Conservation (phyloP, 768 basidiomycete species). For the Macrolepiota albuminosa region DNA sequence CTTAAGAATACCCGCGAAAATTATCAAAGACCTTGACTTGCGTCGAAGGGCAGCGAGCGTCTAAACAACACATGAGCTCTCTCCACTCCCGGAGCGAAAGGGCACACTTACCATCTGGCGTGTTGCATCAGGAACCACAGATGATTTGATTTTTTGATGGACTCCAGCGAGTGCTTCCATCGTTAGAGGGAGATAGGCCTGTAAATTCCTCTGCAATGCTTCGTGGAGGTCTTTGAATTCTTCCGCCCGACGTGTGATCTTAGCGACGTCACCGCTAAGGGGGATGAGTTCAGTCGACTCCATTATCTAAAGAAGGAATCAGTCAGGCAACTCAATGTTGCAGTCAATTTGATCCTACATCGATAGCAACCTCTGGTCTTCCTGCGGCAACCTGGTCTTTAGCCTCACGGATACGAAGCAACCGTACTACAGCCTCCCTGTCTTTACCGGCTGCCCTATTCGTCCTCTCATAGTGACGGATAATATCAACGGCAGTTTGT, state of each 20-base stretch:
- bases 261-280: slow-evolving; percentile 76
- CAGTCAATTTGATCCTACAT: slow-evolving; percentile 47
- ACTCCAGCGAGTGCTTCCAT: slow-evolving; percentile 90
- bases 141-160: slow-evolving; percentile 71
- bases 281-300: slow-evolving; percentile 87
- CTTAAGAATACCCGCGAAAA: slow-evolving; percentile 83
- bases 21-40: slow-evolving; percentile 82
- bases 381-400: slow-evolving; percentile 70
- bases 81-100: slow-evolving; percentile 5
- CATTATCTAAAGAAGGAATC: slow-evolving; percentile 53
- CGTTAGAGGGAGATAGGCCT: slow-evolving; percentile 79
- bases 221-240: slow-evolving; percentile 88
- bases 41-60: slow-evolving; percentile 63
- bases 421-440: slow-evolving; percentile 65
- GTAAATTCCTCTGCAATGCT: slow-evolving; percentile 83
- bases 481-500: slow-evolving; percentile 70
- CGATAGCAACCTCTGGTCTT: slow-evolving; percentile 71
- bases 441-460: slow-evolving; percentile 70
- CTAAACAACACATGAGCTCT: slow-evolving; percentile 29
- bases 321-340: neutral
- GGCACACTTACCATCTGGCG: slow-evolving; percentile 62
- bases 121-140: slow-evolving; percentile 66
- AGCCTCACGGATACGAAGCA: slow-evolving; percentile 80
- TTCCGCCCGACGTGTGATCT: slow-evolving; percentile 82
- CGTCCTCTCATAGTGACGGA: slow-evolving; percentile 75